These are phyloP conservation scores for Didymella exigua DNA, from an alignment of 2,329 filamentous ascomycete species.

Conservation along the genomic window DNA sequence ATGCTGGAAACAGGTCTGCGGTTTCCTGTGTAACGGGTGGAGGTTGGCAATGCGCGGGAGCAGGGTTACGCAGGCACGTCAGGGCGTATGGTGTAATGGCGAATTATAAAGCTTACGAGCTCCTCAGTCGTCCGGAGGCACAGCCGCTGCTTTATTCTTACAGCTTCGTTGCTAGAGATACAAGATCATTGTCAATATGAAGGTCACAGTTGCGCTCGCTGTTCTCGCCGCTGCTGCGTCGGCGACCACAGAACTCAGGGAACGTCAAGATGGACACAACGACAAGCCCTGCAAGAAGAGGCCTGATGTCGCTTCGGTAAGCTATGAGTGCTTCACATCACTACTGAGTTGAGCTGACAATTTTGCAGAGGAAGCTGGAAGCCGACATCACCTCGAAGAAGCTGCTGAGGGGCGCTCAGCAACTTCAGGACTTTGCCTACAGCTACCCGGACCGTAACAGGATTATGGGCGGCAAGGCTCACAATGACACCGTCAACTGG, in stretches of 20 bases:
- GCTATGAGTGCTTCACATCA: not conserved
- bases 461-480: conserved; percentile 45
- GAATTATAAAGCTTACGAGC: conserved; percentile 6
- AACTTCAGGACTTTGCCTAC: conserved; percentile 49
- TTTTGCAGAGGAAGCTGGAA: conserved; percentile 34
- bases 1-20: conserved; percentile 10
- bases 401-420: conserved; percentile 37
- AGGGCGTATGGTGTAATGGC: not conserved
- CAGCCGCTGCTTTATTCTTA: conserved; percentile 11
- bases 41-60: conserved; percentile 4
- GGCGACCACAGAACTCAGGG: conserved; percentile 19
- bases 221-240: conserved; percentile 29
- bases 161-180: conserved; percentile 8
- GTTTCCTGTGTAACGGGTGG: not conserved
- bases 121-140: not conserved
- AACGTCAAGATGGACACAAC: conserved; percentile 20
- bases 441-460: conserved; percentile 45
- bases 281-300: conserved; percentile 23
- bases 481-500: conserved; percentile 50
- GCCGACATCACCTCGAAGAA: conserved; percentile 33
- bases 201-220: conserved; percentile 28
- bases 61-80: conserved; percentile 8
- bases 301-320: conserved; percentile 33
- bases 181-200: conserved; percentile 25
- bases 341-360: conserved; percentile 13